phyloP scores from a whole-genome alignment of 2,329 filamentous ascomycete genomes.

The Cladosporium sp. region DNA sequence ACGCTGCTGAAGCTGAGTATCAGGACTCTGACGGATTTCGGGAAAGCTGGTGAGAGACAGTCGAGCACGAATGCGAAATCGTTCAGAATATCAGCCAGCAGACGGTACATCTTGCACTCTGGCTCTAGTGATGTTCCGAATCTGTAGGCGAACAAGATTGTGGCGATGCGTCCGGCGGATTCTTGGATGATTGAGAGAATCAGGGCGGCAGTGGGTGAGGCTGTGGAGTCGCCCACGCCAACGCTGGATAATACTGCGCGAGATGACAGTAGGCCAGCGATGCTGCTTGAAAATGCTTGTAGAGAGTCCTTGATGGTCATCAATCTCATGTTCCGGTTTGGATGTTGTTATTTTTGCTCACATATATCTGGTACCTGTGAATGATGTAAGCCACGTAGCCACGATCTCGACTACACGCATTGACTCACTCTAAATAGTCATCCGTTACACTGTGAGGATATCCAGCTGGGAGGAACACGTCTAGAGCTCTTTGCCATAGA shows the following conservation, averaged over 20 bases:
- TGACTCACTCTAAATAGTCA: conserved; percentile 74
- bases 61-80: conserved; percentile 84
- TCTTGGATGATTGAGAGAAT: conserved; percentile 81
- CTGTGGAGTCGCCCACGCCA: conserved; percentile 77
- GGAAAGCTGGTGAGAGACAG: conserved; percentile 71
- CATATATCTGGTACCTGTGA: conserved; percentile 64
- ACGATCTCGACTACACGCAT: neutral
- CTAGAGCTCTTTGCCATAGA: conserved; percentile 47
- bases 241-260: conserved; percentile 73
- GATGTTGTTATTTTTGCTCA: conserved; percentile 34
- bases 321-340: neutral
- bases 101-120: conserved; percentile 85
- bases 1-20: conserved; percentile 59
- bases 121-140: conserved; percentile 80
- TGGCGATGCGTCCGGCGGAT: conserved; percentile 74
- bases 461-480: conserved; percentile 81
- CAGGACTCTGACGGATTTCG: conserved; percentile 53
- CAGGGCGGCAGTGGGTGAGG: conserved; percentile 75
- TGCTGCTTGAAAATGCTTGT: conserved; percentile 80
- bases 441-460: conserved; percentile 81
- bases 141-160: conserved; percentile 79
- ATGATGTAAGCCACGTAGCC: conserved; percentile 4
- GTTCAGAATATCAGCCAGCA: conserved; percentile 85
- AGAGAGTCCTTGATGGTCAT: conserved; percentile 72
- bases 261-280: conserved; percentile 73